Percentiles rank a stretch among this genome's conserved stretches.
Evolutionary conservation across 1,284 basidiomycete species (phyloP).

Genomic region (Flammula alnicola): DNA sequence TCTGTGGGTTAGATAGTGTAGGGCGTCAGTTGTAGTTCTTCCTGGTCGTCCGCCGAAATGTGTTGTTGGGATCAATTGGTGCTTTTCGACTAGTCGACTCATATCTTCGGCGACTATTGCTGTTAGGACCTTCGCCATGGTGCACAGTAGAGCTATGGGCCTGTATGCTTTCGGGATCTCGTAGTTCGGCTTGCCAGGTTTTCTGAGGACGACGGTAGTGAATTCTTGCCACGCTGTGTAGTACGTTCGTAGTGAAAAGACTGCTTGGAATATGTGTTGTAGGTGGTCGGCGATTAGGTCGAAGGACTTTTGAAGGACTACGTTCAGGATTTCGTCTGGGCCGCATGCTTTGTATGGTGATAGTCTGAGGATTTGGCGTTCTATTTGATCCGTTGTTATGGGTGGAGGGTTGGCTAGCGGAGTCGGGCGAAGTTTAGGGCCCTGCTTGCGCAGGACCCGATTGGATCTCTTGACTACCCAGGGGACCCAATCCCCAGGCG

Average conservation of each 20-base stretch:
- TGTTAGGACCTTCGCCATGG: slow-evolving; percentile 36
- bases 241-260: slow-evolving; percentile 31
- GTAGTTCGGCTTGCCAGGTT: slow-evolving; percentile 44
- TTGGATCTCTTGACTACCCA: no score
- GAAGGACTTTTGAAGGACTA: slow-evolving; percentile 32
- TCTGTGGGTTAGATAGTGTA: slow-evolving; percentile 31
- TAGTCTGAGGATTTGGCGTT: slow-evolving; percentile 13
- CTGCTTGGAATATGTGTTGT: slow-evolving; percentile 33
- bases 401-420: slow-evolving; percentile 17
- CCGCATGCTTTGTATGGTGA: slow-evolving; percentile 42
- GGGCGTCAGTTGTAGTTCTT: slow-evolving; percentile 23
- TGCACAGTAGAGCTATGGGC: slow-evolving; percentile 40
- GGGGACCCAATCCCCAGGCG: no score
- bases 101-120: slow-evolving; percentile 17
- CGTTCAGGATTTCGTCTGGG: slow-evolving; percentile 40
- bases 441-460: slow-evolving; percentile 1
- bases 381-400: slow-evolving; percentile 23
- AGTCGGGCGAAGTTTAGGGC: slow-evolving; percentile 14
- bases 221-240: slow-evolving; percentile 35
- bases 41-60: slow-evolving; percentile 24
- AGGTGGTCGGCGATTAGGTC: slow-evolving; percentile 33
- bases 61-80: slow-evolving; percentile 26
- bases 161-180: slow-evolving; percentile 37
- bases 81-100: slow-evolving; percentile 18
- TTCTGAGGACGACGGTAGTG: slow-evolving; percentile 40